Evolutionary conservation across 495 filamentous ascomycete species (phyloP), one percentile per base, ranked within the genome.

Genomic region (Cercophora sp.): DNA sequence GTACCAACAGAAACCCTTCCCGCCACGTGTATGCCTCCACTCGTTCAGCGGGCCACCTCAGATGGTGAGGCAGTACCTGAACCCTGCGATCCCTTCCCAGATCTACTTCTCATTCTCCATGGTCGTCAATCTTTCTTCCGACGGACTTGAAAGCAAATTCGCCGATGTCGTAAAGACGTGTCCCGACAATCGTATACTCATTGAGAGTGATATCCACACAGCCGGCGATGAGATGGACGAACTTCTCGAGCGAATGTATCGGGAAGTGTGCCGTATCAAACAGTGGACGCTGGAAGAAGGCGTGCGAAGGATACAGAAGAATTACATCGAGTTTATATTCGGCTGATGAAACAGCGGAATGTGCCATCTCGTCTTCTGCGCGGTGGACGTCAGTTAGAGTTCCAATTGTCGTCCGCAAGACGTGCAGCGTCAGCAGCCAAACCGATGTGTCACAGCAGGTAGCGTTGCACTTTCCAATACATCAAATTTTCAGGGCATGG

Each of bases 1-100:
- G 3, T 60, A 62, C 53, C 41, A 56, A 36, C 57, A 64, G 0
- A 71, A 76, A 34, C 86, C 86, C 0, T 98, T 87, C 62, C 93
- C 93, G 8, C 91, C 92, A 1, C 80, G 91, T 26, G 85, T 97
- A 59, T 98, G 93, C 62, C 77, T 98, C 59, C 93, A 98, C 68
- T 96, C 91, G 0, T 98, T 88, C 64, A 91, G 88, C 26, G 94
- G 91, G 0, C 79, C 87, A n/a, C 68, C 79, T 18, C 84, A 93
- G 32, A 78, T 81, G 22, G 61, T 96, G 24, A 86, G 78, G 40
- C 89, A 92, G 64, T 96, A 94, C 55, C 67, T 90, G 53, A 72
- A 86, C 56, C 83, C 81, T 2, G 77, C 82, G 0, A 81, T 93
- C 18, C 91, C 94, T 0, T 83, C 83, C 2, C 76, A 84, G 29